phyloP scores from a whole-genome alignment of 495 filamentous ascomycete species.

The Aspergillus kassunensis region DNA sequence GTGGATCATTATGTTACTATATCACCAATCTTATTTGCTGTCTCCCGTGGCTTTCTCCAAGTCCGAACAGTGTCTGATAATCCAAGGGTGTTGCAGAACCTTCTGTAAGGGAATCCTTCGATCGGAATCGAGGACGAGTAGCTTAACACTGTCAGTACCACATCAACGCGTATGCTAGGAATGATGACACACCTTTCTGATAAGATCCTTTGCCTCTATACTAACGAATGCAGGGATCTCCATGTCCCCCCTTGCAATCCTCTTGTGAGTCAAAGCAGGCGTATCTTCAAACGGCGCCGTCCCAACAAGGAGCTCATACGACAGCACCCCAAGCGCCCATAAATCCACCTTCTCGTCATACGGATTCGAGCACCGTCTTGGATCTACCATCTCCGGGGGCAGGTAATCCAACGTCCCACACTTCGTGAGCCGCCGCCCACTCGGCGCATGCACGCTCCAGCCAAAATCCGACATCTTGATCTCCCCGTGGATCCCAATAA shows the following conservation, averaged over 20 bases:
- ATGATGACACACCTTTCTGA: conserved; percentile 84
- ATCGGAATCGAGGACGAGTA: too few relatives aligned
- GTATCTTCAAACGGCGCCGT: conserved; percentile 97
- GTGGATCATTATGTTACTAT: too few relatives aligned
- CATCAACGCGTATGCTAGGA: too few relatives aligned
- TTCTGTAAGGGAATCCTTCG: too few relatives aligned
- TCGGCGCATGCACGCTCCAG: conserved; percentile 98
- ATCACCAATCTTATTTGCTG: too few relatives aligned
- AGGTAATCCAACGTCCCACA: conserved; percentile 97
- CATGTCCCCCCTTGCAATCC: conserved; percentile 90
- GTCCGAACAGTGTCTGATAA: too few relatives aligned
- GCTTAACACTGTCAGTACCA: too few relatives aligned
- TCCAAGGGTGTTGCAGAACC: too few relatives aligned
- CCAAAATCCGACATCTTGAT: conserved; percentile 99
- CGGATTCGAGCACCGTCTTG: conserved; percentile 71
- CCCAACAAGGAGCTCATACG: conserved; percentile 93
- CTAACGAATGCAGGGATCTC: conserved; percentile 85
- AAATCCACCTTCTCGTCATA: conserved; percentile 95
- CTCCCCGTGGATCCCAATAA: conserved; percentile 94
- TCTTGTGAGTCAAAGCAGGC: conserved; percentile 89
- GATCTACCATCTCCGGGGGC: conserved; percentile 93
- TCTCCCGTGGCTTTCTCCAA: too few relatives aligned
- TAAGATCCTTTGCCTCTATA: conserved; percentile 85
- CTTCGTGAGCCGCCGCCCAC: conserved; percentile 89
- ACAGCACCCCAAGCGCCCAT: conserved; percentile 92